Evolutionary conservation across 1,284 basidiomycete species (phyloP).

Genomic region (Boletus calvinii): DNA sequence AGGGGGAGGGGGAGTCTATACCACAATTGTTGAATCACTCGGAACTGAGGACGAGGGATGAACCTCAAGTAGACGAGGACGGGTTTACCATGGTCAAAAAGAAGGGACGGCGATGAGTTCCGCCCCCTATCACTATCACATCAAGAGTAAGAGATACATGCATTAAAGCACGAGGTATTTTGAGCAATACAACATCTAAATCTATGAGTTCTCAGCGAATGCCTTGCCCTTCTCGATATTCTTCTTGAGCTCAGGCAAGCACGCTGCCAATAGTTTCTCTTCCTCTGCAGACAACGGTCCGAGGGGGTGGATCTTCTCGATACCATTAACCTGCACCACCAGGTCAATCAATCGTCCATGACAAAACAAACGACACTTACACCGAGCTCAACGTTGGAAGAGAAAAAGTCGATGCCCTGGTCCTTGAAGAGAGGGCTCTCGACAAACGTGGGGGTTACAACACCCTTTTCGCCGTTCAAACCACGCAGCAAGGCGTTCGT

Average conservation of each 20-base stretch:
- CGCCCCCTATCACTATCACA: background rate
- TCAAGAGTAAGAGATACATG: background rate
- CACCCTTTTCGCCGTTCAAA: constrained; percentile 83
- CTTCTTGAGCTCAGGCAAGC: constrained; percentile 92
- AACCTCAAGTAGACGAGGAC: constrained; percentile 81
- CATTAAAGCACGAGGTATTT: constrained; percentile 29
- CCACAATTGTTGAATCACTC: constrained; percentile 26
- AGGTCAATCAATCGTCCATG: constrained; percentile 2
- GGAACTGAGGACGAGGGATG: constrained; percentile 35
- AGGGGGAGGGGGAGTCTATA: constrained; percentile 10
- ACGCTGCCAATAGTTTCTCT: constrained; percentile 83
- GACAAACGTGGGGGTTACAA: constrained; percentile 85
- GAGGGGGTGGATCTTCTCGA: constrained; percentile 84
- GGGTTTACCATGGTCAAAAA: constrained; percentile 82
- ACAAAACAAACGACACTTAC: constrained; percentile 47
- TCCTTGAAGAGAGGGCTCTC: constrained; percentile 81
- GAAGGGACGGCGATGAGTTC: constrained; percentile 42
- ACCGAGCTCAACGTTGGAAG: constrained; percentile 86
- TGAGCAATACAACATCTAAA: constrained; percentile 19
- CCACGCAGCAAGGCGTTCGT: constrained; percentile 81
- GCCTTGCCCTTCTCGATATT: constrained; percentile 94
- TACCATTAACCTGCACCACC: constrained; percentile 69
- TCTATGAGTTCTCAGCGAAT: constrained; percentile 56
- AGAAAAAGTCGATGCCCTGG: constrained; percentile 89
- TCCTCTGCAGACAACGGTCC: constrained; percentile 78